phyloP scores from a whole-genome alignment of 805 yeast species.

The Yamadazyma takamatsuzukensis region DNA sequence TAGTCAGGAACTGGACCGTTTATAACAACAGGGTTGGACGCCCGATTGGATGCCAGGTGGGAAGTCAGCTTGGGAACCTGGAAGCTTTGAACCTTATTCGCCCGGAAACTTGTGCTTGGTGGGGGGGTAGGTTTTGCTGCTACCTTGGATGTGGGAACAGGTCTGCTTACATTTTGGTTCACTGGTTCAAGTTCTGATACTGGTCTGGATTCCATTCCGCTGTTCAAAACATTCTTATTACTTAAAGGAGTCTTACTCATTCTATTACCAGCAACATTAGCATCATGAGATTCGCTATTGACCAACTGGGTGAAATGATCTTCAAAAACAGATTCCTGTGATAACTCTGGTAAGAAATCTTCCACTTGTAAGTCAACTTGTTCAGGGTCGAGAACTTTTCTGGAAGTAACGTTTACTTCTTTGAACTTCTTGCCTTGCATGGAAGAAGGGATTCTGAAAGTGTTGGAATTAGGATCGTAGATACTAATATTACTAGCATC shows the following conservation, averaged over 20 bases:
- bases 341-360: slow-evolving; percentile 43
- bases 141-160: too few relatives aligned
- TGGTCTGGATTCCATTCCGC: too few relatives aligned
- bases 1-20: too few relatives aligned
- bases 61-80: too few relatives aligned
- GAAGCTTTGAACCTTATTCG: too few relatives aligned
- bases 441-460: slow-evolving; percentile 24
- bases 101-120: too few relatives aligned
- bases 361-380: slow-evolving; percentile 39
- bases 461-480: slow-evolving; percentile 10
- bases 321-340: slow-evolving; percentile 48
- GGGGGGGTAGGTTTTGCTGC: too few relatives aligned
- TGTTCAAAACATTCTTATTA: slow-evolving; percentile 26
- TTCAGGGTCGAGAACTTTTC: slow-evolving; percentile 41
- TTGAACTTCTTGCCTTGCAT: slow-evolving; percentile 30
- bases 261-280: slow-evolving; percentile 16
- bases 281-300: slow-evolving; percentile 5
- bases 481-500: slow-evolving; percentile 12
- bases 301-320: slow-evolving; percentile 32
- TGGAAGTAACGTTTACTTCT: slow-evolving; percentile 40
- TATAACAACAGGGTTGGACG: too few relatives aligned
- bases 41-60: too few relatives aligned
- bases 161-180: slow-evolving; percentile 1
- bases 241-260: slow-evolving; percentile 23
- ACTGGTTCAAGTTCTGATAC: too few relatives aligned